Evolutionary conservation across 179 eudicot genomes (phyloP), one percentile per base, ranked within the genome.

Genomic region (Vitellaria paradoxa): DNA sequence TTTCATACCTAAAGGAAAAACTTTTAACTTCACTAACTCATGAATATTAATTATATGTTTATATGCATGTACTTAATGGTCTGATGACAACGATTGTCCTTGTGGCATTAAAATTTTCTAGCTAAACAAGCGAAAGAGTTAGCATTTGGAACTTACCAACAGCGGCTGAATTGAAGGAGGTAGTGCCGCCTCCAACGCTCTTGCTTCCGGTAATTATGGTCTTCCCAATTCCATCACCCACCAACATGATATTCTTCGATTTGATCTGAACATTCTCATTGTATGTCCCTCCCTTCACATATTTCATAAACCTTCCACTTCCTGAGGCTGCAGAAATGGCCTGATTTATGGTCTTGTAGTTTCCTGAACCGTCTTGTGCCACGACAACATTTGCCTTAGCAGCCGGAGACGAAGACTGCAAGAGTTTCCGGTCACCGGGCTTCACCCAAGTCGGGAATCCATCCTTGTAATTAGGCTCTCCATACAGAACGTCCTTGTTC

Each of bases 71-170:
- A n/a, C n/a, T n/a, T n/a, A n/a, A n/a, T n/a, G n/a, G n/a, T n/a
- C n/a, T n/a, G n/a, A n/a, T n/a, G n/a, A n/a, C n/a, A n/a, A n/a
- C n/a, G n/a, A n/a, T n/a, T n/a, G n/a, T n/a, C n/a, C n/a, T n/a
- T n/a, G n/a, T n/a, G n/a, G n/a, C n/a, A n/a, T n/a, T n/a, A n/a
- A n/a, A n/a, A n/a, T n/a, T n/a, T n/a, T n/a, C n/a, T n/a, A n/a
- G n/a, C n/a, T n/a, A n/a, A n/a, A n/a, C n/a, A n/a, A n/a, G n/a
- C n/a, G n/a, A n/a, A n/a, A n/a, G n/a, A n/a, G n/a, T n/a, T n/a
- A n/a, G n/a, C n/a, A n/a, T n/a, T n/a, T n/a, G n/a, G n/a, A n/a
- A 79, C 87, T 82, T 82, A 88, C 91, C 87, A 68, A 88, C 84
- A 2, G 91, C 86, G 18, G 91, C 87, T 56, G 91, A 82, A 15